phyloP scores from a whole-genome alignment of 176 grass and related monocot species.

The sorghum (Sorghum bicolor) region Sorghum_bicolor_NCBIv3 NC_012871.2:9444001-9444500 shows the following conservation, averaged over 20 bases:
- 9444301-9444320: conserved; percentile 78
- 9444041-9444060: neutral
- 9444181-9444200: neutral
- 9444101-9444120: conserved; percentile 91
- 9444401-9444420: conserved; percentile 94
- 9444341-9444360: conserved; percentile 73
- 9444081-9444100: conserved; percentile 64
- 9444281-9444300: conserved; percentile 80
- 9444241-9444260: conserved; percentile 82
- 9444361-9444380: conserved; percentile 85
- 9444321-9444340: conserved; percentile 90
- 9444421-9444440: conserved; percentile 71
- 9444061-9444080: neutral
- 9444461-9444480: conserved; percentile 94
- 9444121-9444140: conserved; percentile 97
- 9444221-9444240: conserved; percentile 38
- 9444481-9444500: conserved; percentile 97
- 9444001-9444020: neutral
- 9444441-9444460: conserved; percentile 85
- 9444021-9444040: neutral
- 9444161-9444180: neutral
- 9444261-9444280: conserved; percentile 82
- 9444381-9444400: conserved; percentile 80
- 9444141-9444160: conserved; percentile 65
- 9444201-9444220: neutral